These are phyloP conservation scores for Cruciata laevipes DNA, from an alignment of 257 asterid genomes.

Conservation along the genomic window DNA sequence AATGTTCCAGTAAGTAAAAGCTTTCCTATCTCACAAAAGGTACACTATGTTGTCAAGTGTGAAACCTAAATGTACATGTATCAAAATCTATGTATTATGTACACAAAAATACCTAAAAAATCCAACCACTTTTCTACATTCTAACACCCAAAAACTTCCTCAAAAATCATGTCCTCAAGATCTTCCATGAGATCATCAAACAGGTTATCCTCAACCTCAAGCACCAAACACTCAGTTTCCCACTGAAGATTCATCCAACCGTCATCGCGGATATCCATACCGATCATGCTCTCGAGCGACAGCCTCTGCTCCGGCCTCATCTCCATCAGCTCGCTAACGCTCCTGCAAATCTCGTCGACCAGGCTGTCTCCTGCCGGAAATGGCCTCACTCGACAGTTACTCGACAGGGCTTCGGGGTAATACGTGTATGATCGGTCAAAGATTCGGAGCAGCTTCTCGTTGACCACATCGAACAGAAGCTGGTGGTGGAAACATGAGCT, in stretches of 20 bases:
- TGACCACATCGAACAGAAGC: constrained; percentile 57
- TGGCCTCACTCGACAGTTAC: constrained; percentile 37
- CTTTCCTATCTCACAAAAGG: not conserved
- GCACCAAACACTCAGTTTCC: constrained; percentile 49
- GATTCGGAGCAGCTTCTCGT: constrained; percentile 44
- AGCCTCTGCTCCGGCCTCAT: constrained; percentile 31
- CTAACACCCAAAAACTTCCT: constrained; percentile 2
- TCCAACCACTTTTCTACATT: not conserved
- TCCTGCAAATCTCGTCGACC: constrained; percentile 34
- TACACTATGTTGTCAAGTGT: not conserved
- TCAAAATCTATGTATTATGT: constrained; percentile 14
- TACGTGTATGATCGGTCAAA: constrained; percentile 44
- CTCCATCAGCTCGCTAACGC: constrained; percentile 24
- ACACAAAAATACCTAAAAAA: constrained; percentile 7
- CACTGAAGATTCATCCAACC: constrained; percentile 87
- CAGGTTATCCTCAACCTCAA: constrained; percentile 61
- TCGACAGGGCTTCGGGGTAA: constrained; percentile 56
- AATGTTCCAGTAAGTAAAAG: not conserved
- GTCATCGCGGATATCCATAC: constrained; percentile 40
- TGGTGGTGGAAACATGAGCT: constrained; percentile 59
- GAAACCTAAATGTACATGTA: not conserved
- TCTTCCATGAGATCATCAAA: constrained; percentile 61
- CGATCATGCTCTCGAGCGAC: constrained; percentile 38
- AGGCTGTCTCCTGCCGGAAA: constrained; percentile 39
- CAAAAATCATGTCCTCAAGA: constrained; percentile 17